These are phyloP conservation scores for Hortaea werneckii DNA, from an alignment of 2,329 filamentous ascomycete genomes.

Conservation along the genomic window DNA sequence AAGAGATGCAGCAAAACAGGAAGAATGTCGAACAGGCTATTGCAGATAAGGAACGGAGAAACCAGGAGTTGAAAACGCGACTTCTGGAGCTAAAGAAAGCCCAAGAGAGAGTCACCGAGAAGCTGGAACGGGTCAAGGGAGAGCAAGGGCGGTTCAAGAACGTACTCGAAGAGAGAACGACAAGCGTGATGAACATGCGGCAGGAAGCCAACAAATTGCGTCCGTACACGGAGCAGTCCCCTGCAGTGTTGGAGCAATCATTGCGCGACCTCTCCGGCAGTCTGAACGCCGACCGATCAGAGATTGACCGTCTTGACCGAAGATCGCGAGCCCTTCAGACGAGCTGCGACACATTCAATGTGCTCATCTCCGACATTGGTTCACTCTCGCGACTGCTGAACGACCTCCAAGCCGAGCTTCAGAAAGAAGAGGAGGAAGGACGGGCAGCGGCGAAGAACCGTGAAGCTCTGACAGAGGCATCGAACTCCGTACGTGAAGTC, in stretches of 20 bases:
- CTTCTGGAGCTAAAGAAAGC: constrained; percentile 70
- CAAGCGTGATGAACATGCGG: constrained; percentile 58
- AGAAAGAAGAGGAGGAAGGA: constrained; percentile 86
- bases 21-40: constrained; percentile 72
- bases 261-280: constrained; percentile 73
- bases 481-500: constrained; percentile 82
- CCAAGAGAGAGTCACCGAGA: constrained; percentile 73
- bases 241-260: constrained; percentile 69
- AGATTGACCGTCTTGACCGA: constrained; percentile 80
- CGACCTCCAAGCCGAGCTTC: constrained; percentile 72
- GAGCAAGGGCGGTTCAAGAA: constrained; percentile 69
- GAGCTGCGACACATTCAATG: constrained; percentile 76
- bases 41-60: constrained; percentile 73
- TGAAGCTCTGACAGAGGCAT: constrained; percentile 77
- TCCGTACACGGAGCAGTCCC: constrained; percentile 86
- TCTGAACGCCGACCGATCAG: constrained; percentile 65
- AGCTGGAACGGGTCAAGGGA: constrained; percentile 70
- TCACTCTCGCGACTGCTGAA: constrained; percentile 82
- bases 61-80: constrained; percentile 75
- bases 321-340: constrained; percentile 85
- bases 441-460: constrained; percentile 68
- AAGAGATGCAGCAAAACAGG: constrained; percentile 70
- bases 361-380: constrained; percentile 75
- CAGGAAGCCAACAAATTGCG: constrained; percentile 83
- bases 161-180: constrained; percentile 60